Evolutionary conservation across 2,329 filamentous ascomycete species (phyloP).

Genomic region (Knufia fluminis): DNA sequence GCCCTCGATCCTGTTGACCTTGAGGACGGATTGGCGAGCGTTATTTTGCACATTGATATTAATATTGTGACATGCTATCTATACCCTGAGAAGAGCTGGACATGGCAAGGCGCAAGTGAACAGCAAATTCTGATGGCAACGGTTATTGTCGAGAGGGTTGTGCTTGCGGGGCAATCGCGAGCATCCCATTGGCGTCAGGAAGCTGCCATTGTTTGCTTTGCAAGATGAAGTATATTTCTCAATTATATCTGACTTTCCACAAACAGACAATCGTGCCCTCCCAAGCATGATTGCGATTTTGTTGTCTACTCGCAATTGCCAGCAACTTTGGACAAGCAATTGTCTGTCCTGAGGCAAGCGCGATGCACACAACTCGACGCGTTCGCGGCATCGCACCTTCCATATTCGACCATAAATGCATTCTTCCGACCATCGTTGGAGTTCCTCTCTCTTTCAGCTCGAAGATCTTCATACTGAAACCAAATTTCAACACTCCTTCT

Average conservation of each 20-base stretch:
- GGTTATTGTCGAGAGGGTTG: background rate
- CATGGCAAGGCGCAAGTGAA: background rate
- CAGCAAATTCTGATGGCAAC: background rate
- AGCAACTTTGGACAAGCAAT: background rate
- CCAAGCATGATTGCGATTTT: background rate
- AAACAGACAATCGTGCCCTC: background rate
- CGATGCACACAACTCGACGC: background rate
- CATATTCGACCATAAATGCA: background rate
- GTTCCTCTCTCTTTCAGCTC: background rate
- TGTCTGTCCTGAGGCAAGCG: background rate
- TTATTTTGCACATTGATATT: background rate
- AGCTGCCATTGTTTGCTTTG: background rate
- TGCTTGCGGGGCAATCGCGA: background rate
- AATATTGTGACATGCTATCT: background rate
- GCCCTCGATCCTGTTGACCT: background rate
- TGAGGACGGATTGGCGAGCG: background rate
- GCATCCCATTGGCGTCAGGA: background rate
- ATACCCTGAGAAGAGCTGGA: slow-evolving; percentile 2
- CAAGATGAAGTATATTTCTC: background rate
- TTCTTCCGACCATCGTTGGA: too few relatives aligned
- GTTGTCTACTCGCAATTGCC: background rate
- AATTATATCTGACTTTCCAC: background rate
- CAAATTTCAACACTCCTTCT: background rate
- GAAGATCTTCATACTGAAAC: background rate
- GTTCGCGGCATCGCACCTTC: background rate